Base-by-base conservation (phyloP, 495 filamentous ascomycete species). In the Penicillium egyptiacum region DNA sequence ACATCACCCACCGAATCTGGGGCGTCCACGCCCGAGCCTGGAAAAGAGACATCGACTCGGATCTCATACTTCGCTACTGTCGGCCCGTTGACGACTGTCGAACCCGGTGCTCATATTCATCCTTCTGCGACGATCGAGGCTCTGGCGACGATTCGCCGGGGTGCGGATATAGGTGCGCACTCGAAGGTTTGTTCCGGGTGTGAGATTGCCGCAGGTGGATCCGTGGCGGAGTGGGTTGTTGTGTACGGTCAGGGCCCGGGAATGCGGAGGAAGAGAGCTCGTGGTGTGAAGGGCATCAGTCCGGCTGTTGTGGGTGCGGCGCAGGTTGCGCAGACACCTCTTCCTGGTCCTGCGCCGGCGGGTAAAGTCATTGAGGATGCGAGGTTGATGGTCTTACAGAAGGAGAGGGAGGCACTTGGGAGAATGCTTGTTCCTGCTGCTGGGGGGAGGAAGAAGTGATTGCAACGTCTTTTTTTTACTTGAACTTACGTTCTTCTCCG, bases 341-440 rank as follows among this genome's bases (percentile, higher is more conserved):
- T 58, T 23, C 59, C 62, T 10, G 61, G 57, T 39, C 55, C 63
- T 43, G 64, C 60, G 43, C 61, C 68, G 35, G 68, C 70, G 51
- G 72, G 70, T 5, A 71, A 68, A 56, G 56, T 70, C 11, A 70
- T 78, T 61, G 76, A 79, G 59, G 76, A 78, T 67, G 76, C 76
- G 53, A 69, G 76, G 58, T 63, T 79, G 66, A 64, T 76, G 65
- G 75, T 73, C 26, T 62, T 79, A 52, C 60, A 72, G 56, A 77
- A 67, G 62, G 76, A 79, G 67, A 70, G 76, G 56, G 74, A 78
- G 60, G 69, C 69, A 2, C 45, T 79, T 39, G 67, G 56, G 31
- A 68, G 63, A 56, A 70, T 79, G 68, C 67, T 79, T 57, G 65
- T 70, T 40, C 62, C 65, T 54, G 60, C 66, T 57, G 66, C 58